Evolutionary conservation across 2,329 filamentous ascomycete species (phyloP).

Genomic region (Huntiella abstrusa): DNA sequence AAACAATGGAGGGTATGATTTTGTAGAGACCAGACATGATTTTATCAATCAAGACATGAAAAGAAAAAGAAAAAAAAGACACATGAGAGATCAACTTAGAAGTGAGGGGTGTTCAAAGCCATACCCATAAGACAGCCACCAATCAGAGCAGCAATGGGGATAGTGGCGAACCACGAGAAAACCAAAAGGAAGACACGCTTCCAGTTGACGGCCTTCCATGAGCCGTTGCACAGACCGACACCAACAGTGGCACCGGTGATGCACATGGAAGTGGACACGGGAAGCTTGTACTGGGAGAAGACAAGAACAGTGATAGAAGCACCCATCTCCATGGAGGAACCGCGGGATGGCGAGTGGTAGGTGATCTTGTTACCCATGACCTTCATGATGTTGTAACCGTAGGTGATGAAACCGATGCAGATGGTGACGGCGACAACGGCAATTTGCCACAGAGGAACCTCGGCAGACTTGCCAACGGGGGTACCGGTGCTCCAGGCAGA

Average conservation of each 20-base stretch:
- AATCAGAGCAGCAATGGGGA: conserved; percentile 24
- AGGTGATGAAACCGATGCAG: conserved; percentile 50
- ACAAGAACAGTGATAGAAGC: conserved; percentile 58
- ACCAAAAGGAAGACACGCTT: conserved; percentile 50
- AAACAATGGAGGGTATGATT: background rate
- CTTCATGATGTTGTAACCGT: conserved; percentile 75
- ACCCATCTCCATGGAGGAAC: conserved; percentile 62
- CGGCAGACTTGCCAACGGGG: conserved; percentile 39
- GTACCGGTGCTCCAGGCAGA: conserved; percentile 44
- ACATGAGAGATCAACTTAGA: background rate
- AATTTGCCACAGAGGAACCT: conserved; percentile 58
- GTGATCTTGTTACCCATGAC: conserved; percentile 72
- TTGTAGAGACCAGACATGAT: background rate
- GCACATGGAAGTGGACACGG: conserved; percentile 62
- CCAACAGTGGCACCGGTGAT: conserved; percentile 65
- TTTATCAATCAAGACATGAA: background rate
- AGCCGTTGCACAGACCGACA: conserved; percentile 60
- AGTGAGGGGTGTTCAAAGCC: conserved; percentile 21
- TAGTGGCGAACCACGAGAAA: conserved; percentile 37
- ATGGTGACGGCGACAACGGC: conserved; percentile 47
- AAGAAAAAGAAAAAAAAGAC: background rate
- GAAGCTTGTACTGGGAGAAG: conserved; percentile 57
- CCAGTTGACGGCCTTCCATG: conserved; percentile 54
- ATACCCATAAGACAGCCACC: conserved; percentile 24
- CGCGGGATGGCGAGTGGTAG: conserved; percentile 39